Base-by-base conservation (phyloP, 2,329 filamentous ascomycete genomes). In the Setomelanomma holmii region DNA sequence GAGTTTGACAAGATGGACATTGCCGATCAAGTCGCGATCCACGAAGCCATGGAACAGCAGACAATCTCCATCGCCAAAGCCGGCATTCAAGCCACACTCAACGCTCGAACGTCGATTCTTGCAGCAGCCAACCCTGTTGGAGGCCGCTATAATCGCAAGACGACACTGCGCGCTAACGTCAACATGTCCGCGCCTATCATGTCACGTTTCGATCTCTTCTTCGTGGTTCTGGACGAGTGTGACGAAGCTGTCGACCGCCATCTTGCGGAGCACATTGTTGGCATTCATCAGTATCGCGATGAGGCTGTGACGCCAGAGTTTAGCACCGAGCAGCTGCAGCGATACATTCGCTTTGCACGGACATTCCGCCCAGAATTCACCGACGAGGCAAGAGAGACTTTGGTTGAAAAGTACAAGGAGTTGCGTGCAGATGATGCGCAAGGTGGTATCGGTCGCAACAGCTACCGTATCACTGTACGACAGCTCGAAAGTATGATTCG, bases 1-100 rank as follows among this genome's bases (percentile, higher is more conserved):
- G 95, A 99, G 74, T 99, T 99, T 66, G 95, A 99, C 85, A 99
- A 99, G 80, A 99, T 99, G 95, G 95, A 99, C 68, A 90, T 99
- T 56, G 87, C 81, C 45, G 95, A 99, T 74, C 95, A 99, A 78
- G 95, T 99, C 49, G 95, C 95, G 61, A 99, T 99, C 69, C 95
- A 99, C 84, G 95, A 99, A 86, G 95, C 95, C 53, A 99, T 99
- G 95, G 95, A 99, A 84, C 95, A 99, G 80, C 95, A 99, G 78
- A 99, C 95, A 4, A 99, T 99, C 61, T 97, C 92, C 7, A 99
- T 99, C 68, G 93, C 95, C 54, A 99, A 99, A 78, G 95, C 95
- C 4, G 95, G 95, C 68, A 99, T 99, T 53, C 95, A 99, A 74
- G 96, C 95, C 4, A 99, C 95, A 0, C 84, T 99, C 40, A 99